Evolutionary conservation across 2,329 filamentous ascomycete species (phyloP), one percentile per base, ranked within the genome.

Genomic region (Aspergillus ochraceus): DNA sequence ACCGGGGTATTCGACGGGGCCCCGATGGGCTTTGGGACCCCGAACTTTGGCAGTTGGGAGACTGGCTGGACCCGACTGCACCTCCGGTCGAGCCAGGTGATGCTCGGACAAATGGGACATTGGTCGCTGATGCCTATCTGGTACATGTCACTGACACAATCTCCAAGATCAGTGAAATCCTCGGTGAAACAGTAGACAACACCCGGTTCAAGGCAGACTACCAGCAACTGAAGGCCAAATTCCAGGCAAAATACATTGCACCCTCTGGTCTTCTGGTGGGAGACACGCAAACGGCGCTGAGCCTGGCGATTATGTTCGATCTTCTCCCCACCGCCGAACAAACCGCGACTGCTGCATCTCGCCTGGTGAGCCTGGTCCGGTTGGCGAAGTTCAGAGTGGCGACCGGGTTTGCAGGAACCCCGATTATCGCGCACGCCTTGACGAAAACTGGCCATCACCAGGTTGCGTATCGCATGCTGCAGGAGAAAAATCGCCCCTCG

Each of bases 11-110:
- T 6, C 64, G 60, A 2, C 72, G 74, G 4, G 71, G 71, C 42
- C 50, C 63, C 20, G 66, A 73, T 47, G 70, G 72, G 0, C 68
- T 79, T 1, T 79, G 76, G 76, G 64, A 75, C 54, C 62, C 66
- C 4, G 62, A 65, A 0, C 63, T 68, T 6, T 76, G 69, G 62
- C 75, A 79, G 59, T 70, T 76, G 3, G 76, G 71, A 6, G 77
- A 79, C 66, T 79, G 77, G 77, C 68, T 79, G 0, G 77, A 80
- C 60, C 77, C 77, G 1, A 65, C 65, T 2, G 74, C 77, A 4
- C 76, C 76, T 2, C 64, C 71, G 3, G 68, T 72, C 4, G 67
- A 72, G 9, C 71, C 76, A 2, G 74, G 73, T 0, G 63, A 71
- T 42, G 69, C 68, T 17, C 68, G 67, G 6, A 75, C 75, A n/a